Conservation (phyloP, 371 early-diverging fungal species). For the Syncephalastrum contaminatum region DNA sequence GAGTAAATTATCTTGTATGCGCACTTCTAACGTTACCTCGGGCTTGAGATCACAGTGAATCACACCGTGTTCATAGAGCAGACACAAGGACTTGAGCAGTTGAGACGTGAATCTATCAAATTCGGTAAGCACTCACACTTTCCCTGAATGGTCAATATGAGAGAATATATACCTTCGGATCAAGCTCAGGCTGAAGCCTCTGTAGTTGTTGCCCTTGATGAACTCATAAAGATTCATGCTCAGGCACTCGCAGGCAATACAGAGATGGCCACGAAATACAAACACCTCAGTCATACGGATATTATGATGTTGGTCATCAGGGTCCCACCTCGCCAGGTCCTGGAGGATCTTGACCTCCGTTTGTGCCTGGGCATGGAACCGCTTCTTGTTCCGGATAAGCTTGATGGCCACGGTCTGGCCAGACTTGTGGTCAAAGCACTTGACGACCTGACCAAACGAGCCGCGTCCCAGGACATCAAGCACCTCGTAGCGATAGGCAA, state of each 20-base stretch:
- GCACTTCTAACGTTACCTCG: conserved; percentile 59
- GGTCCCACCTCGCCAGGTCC: conserved; percentile 75
- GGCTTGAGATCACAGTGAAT: conserved; percentile 99
- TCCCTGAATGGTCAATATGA: background rate
- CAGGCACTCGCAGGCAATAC: conserved; percentile 94
- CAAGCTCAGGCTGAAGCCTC: conserved; percentile 83
- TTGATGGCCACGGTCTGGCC: conserved; percentile 91
- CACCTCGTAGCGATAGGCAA: conserved; percentile 91
- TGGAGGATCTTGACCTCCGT: conserved; percentile 93
- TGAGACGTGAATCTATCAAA: conserved; percentile 74
- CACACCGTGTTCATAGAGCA: conserved; percentile 77
- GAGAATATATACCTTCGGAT: conserved; percentile 61
- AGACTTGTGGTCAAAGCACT: conserved; percentile 89
- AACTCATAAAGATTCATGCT: conserved; percentile 97
- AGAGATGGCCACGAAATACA: conserved; percentile 91
- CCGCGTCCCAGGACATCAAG: conserved; percentile 92
- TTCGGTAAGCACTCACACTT: background rate
- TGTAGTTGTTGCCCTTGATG: conserved; percentile 90
- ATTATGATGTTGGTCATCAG: conserved; percentile 75
- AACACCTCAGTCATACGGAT: conserved; percentile 91
- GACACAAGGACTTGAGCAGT: conserved; percentile 77
- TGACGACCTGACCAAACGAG: conserved; percentile 97
- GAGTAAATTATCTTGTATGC: background rate
- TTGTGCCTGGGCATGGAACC: conserved; percentile 94
- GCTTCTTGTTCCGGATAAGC: conserved; percentile 92